A percentile compares a stretch with the other conserved stretches of the same genome.
These are phyloP conservation scores for Fusarium sp. DNA, from an alignment of 2,329 filamentous ascomycete genomes.

Conservation along the genomic window DNA sequence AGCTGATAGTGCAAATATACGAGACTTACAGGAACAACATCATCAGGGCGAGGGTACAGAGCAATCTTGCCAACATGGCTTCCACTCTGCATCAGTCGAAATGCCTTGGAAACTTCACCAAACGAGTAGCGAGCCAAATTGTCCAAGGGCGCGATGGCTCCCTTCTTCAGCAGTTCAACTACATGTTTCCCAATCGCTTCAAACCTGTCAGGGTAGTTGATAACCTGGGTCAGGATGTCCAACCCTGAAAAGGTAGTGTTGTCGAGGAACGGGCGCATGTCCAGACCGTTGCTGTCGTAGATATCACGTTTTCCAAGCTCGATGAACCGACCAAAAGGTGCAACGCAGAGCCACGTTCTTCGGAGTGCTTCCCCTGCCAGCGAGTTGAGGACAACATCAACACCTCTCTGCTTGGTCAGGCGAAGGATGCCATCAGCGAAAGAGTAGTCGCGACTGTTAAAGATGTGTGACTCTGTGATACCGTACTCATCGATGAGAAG, in stretches of 20 bases:
- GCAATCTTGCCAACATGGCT: background rate
- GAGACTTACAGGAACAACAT: slow-evolving; percentile 1
- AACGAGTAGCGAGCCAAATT: too few relatives aligned
- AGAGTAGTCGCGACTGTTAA: slow-evolving; percentile 23
- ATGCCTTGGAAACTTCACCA: too few relatives aligned
- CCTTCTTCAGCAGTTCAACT: too few relatives aligned
- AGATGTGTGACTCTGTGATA: slow-evolving; percentile 45
- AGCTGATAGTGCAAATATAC: background rate
- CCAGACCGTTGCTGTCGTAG: slow-evolving; percentile 13
- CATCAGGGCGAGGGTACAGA: background rate
- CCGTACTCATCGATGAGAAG: slow-evolving; percentile 41
- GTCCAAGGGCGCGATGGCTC: too few relatives aligned
- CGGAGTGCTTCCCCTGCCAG: slow-evolving; percentile 44
- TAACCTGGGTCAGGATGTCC: slow-evolving; percentile 5
- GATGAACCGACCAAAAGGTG: slow-evolving; percentile 47
- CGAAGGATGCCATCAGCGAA: slow-evolving; percentile 2
- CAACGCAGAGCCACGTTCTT: slow-evolving; percentile 47
- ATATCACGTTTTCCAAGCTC: slow-evolving; percentile 50
- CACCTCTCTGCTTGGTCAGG: slow-evolving; percentile 42
- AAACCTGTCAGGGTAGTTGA: too few relatives aligned
- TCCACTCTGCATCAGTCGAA: too few relatives aligned
- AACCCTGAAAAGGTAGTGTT: slow-evolving; percentile 28
- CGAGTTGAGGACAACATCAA: slow-evolving; percentile 49
- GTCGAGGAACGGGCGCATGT: slow-evolving; percentile 49
- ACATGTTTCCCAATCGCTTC: too few relatives aligned